phyloP scores from a whole-genome alignment of 805 yeast genomes.

The Wickerhamiella musiphila region DNA sequence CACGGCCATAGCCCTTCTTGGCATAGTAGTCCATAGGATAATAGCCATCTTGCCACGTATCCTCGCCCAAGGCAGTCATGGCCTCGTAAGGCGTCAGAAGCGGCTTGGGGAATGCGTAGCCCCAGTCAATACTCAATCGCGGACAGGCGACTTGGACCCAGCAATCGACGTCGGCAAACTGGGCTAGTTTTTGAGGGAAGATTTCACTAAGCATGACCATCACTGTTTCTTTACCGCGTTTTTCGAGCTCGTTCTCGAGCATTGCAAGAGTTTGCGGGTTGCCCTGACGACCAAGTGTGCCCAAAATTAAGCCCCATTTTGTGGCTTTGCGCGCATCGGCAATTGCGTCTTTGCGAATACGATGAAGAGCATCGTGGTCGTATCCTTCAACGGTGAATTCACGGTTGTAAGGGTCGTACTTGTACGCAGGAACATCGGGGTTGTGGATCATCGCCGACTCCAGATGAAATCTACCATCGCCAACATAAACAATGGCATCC shows the following conservation, averaged over 20 bases:
- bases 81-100: slow-evolving; percentile 91
- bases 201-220: slow-evolving; percentile 81
- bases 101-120: slow-evolving; percentile 89
- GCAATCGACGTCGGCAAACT: slow-evolving; percentile 86
- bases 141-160: slow-evolving; percentile 98
- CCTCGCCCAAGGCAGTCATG: slow-evolving; percentile 69
- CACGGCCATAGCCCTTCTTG: slow-evolving; percentile 82
- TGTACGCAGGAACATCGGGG: slow-evolving; percentile 77
- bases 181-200: slow-evolving; percentile 78
- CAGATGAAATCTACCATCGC: slow-evolving; percentile 91
- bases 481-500: slow-evolving; percentile 76
- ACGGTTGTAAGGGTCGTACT: slow-evolving; percentile 89
- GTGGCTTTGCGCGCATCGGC: slow-evolving; percentile 38
- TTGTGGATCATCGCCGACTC: slow-evolving; percentile 96
- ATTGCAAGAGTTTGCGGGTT: slow-evolving; percentile 57
- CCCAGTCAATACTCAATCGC: slow-evolving; percentile 93
- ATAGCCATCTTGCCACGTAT: slow-evolving; percentile 26
- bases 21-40: slow-evolving; percentile 96
- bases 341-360: slow-evolving; percentile 61
- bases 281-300: slow-evolving; percentile 94
- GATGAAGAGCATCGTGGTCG: slow-evolving; percentile 68
- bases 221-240: slow-evolving; percentile 48
- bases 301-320: slow-evolving; percentile 70
- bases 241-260: slow-evolving; percentile 36
- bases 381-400: slow-evolving; percentile 80